Evolutionary conservation across 2,329 filamentous ascomycete species (phyloP), one percentile per base, ranked within the genome.

Genomic region (Anthostomella pinea): DNA sequence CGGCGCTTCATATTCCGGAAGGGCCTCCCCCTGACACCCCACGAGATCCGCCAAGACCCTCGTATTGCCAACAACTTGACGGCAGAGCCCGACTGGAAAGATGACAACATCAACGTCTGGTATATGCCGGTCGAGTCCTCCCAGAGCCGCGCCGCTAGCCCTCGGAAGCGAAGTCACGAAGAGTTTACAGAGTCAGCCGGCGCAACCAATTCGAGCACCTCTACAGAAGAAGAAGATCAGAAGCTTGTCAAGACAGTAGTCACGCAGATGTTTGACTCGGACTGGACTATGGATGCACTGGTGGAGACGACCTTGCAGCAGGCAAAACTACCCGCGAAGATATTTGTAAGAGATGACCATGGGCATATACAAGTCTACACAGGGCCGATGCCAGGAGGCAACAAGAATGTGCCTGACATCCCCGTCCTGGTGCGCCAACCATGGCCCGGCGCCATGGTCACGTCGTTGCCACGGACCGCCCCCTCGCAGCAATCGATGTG

Each of bases 1-100:
- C 77, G 93, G 29, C 72, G 82, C 20, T 95, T 95, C 62, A 79
- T 97, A 32, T 91, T 96, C 53, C 77, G 93, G 23, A 89, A 87
- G 51, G 83, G 87, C 1, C 74, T 95, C 57, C 83, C 84, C 0
- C 65, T 96, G n/a, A 68, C 67, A 20, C 72, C 83, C 2, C 72
- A 79, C 45, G 93, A 98, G 61, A 75, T 86, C 31, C 65, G 68
- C 25, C 51, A 64, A 8, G 69, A 75, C 34, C 61, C 66, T 5
- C 59, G 67, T n/a, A 35, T 53, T 11, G 25, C 46, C 3, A 53
- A 56, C 17, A 39, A 68, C 19, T 75, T 77, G 2, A 69, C 70
- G 4, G 64, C 68, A 29, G 56, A 67, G 15, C 86, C 89, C 0
- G 81, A 87, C 32, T 95, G 80, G 75, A 62, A 77, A 39, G 91